Evolutionary conservation across 768 basidiomycete species (phyloP), one percentile per base, ranked within the genome.

Genomic region (Xanthoconium purpureum): DNA sequence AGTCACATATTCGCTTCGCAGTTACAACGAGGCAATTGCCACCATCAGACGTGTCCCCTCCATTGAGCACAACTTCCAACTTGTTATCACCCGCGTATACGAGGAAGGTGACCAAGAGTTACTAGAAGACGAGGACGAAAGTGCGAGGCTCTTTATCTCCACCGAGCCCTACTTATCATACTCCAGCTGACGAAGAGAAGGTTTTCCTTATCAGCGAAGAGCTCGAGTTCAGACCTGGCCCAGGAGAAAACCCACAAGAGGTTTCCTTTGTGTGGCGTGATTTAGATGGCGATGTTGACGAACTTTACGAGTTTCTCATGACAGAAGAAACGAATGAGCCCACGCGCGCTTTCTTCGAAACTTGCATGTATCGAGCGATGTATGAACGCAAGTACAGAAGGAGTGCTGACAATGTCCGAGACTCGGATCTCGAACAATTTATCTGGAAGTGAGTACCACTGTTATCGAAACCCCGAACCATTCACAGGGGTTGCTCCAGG

Each of bases 71-170:
- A 86, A 84, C 73, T 91, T 88, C 69, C 91, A 98, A 70, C 81
- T 99, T 11, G 95, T 97, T 11, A 86, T 98, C 52, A 97, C 94
- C n/a, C 80, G 95, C 57, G 94, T 97, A 1, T 98, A 91, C 66
- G 94, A 98, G 63, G 96, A 98, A 59, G 97, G 94, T 3, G 95
- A 98, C 68, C 94, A 96, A 72, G 90, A 96, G 65, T 72, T 98
- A 40, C 74, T 98, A 17, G 94, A 97, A 65, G 96, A 98, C 63
- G 93, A 96, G 71, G 94, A 94, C 55, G 88, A 91, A 75, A 89
- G 89, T 88, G 60, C 63, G 84, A 74, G 24, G 32, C 48, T n/a
- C 58, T 17, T 30, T 28, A 30, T 47, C 15, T 45, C 30, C 35
- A 24, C 40, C 30, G 24, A 3, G 18, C 24, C 39, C 45, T 14